A percentile compares a stretch with the other conserved stretches of the same genome.
Evolutionary conservation across 169 alveolate species (phyloP).

Genomic region (Perkinsus olseni): DNA sequence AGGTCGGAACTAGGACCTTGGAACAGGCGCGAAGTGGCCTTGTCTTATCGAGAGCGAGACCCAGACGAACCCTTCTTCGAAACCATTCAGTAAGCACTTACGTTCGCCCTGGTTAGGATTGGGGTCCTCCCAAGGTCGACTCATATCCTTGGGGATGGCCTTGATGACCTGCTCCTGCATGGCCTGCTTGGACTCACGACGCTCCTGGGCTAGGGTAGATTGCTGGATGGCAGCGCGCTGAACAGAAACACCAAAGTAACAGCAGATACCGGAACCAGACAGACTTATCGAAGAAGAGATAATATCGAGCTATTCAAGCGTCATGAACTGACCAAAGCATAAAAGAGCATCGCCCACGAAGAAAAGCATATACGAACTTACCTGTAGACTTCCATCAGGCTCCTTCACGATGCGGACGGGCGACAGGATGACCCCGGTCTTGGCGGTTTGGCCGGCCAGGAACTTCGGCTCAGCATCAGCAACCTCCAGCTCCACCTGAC

Average conservation of each 20-base stretch:
- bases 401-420: slow-evolving; percentile 80
- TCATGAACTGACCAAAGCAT: no score
- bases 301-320: no score
- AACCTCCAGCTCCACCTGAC: slow-evolving; percentile 70
- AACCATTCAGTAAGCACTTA: slow-evolving; percentile 21
- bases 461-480: slow-evolving; percentile 85
- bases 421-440: slow-evolving; percentile 62
- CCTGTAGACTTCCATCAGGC: slow-evolving; percentile 70
- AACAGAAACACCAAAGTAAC: no score
- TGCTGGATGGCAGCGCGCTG: slow-evolving; percentile 15
- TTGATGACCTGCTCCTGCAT: slow-evolving; percentile 66
- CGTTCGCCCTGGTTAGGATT: slow-evolving; percentile 80
- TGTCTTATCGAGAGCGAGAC: no score
- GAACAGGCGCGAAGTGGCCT: no score
- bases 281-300: no score
- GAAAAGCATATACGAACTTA: not conserved
- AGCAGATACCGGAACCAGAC: no score
- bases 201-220: slow-evolving; percentile 76
- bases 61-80: no score
- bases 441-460: slow-evolving; percentile 79
- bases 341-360: no score
- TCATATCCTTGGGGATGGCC: slow-evolving; percentile 73
- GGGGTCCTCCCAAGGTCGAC: slow-evolving; percentile 80
- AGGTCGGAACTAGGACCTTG: slow-evolving; percentile 15
- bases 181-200: slow-evolving; percentile 76